Conservation (phyloP, 148 eudicot genomes). For the Rhododendron simsii region DNA sequence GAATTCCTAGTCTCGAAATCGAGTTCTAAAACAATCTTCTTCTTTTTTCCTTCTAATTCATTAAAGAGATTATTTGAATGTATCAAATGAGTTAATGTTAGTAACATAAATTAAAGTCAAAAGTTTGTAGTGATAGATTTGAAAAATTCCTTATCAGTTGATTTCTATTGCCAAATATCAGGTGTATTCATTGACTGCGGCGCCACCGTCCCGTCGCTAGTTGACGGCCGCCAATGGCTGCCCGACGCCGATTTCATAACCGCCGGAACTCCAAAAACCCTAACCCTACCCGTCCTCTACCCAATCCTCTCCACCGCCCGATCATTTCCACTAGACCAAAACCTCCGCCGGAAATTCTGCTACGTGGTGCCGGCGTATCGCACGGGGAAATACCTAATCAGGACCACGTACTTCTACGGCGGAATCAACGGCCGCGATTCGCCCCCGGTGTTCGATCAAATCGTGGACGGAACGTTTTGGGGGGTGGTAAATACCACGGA, state of each 20-base stretch:
- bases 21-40: too few relatives aligned
- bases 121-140: background rate
- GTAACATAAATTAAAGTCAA: background rate
- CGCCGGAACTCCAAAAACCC: constrained; percentile 40
- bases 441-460: constrained; percentile 92
- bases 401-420: constrained; percentile 85
- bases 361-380: constrained; percentile 55
- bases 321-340: constrained; percentile 38
- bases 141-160: background rate
- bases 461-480: constrained; percentile 85
- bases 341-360: constrained; percentile 64
- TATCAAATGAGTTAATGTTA: background rate
- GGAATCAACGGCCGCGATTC: constrained; percentile 51
- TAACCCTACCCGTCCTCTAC: constrained; percentile 24
- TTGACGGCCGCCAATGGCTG: constrained; percentile 49
- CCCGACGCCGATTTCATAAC: constrained; percentile 47
- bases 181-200: constrained; percentile 73
- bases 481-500: constrained; percentile 71
- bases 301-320: constrained; percentile 60
- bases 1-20: too few relatives aligned
- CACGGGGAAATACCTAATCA: constrained; percentile 48
- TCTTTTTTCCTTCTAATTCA: too few relatives aligned
- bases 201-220: constrained; percentile 21
- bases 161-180: constrained; percentile 4
- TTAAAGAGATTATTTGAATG: too few relatives aligned